These are phyloP conservation scores for Triticum aestivum DNA, from an alignment of 176 grass and related monocot species.

Conservation along the genomic window DNA sequence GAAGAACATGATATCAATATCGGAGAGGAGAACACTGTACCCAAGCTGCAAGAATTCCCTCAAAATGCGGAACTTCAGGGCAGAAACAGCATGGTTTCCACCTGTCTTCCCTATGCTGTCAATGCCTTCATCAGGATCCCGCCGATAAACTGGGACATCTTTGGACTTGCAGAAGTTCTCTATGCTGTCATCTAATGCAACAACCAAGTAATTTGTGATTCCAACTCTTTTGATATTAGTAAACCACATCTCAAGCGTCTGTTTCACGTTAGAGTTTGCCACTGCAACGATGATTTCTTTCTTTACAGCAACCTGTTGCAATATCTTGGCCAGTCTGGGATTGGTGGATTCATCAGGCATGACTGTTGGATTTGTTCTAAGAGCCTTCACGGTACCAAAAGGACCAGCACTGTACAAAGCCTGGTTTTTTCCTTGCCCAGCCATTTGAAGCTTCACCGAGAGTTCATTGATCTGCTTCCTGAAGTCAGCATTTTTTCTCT, in stretches of 20 bases:
- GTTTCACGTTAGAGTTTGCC: conserved; percentile 93
- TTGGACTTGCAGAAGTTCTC: conserved; percentile 73
- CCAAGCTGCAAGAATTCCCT: conserved; percentile 97
- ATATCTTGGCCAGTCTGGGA: conserved; percentile 70
- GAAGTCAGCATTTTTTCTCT: conserved; percentile 69
- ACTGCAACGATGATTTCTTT: conserved; percentile 89
- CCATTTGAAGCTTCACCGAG: conserved; percentile 68
- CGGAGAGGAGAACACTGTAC: conserved; percentile 89
- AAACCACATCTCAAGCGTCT: conserved; percentile 86
- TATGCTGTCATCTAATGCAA: conserved; percentile 80
- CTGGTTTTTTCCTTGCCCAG: conserved; percentile 55
- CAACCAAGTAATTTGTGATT: conserved; percentile 88
- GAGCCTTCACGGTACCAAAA: conserved; percentile 89
- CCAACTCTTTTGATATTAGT: conserved; percentile 84
- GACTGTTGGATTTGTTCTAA: conserved; percentile 86
- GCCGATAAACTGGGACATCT: conserved; percentile 75
- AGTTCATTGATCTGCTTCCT: conserved; percentile 73
- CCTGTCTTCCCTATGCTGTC: conserved; percentile 78
- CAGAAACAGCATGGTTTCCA: conserved; percentile 87
- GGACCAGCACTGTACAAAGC: conserved; percentile 56
- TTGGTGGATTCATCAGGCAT: conserved; percentile 73
- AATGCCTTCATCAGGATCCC: conserved; percentile 70
- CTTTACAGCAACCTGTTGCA: conserved; percentile 69
- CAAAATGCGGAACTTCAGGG: conserved; percentile 86
- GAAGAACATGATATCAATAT: conserved; percentile 93